A percentile compares a stretch with the other conserved stretches of the same genome.
These are phyloP conservation scores for Fomitiporia mediterranea DNA, from an alignment of 1,284 basidiomycete species.

Conservation along the genomic window DNA sequence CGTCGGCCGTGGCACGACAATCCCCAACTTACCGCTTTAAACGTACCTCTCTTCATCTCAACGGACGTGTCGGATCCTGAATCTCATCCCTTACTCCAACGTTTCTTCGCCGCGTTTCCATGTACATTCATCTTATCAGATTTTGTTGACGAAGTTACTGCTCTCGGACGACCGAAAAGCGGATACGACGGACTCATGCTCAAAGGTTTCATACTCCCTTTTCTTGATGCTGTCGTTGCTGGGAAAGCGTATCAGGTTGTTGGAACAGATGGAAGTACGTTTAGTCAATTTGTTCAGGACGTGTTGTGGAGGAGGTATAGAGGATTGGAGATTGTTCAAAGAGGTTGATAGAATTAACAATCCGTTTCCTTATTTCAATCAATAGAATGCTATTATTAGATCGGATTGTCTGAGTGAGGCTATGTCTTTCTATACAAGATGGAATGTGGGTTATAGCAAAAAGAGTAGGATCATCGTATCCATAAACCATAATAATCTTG, in stretches of 20 bases:
- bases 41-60: slow-evolving; percentile 64
- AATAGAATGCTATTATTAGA: neutral
- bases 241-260: slow-evolving; percentile 52
- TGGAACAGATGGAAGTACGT: slow-evolving; percentile 69
- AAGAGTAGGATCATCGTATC: no score
- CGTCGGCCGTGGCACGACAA: slow-evolving; percentile 29
- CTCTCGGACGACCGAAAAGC: slow-evolving; percentile 42
- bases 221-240: slow-evolving; percentile 67
- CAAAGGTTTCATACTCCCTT: slow-evolving; percentile 48
- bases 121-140: slow-evolving; percentile 64
- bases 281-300: slow-evolving; percentile 62
- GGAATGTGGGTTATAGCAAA: no score
- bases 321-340: slow-evolving; percentile 45
- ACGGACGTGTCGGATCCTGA: slow-evolving; percentile 55
- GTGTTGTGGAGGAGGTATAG: slow-evolving; percentile 62
- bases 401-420: neutral
- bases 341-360: slow-evolving; percentile 35
- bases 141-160: slow-evolving; percentile 38
- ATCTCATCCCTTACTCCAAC: slow-evolving; percentile 40
- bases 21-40: slow-evolving; percentile 39
- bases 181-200: slow-evolving; percentile 50
- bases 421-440: no score
- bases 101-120: slow-evolving; percentile 58
- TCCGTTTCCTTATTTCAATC: no score
- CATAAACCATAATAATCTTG: no score